These are phyloP conservation scores for Malassezia globosa DNA, from an alignment of 1,284 basidiomycete genomes.

Conservation along the genomic window DNA sequence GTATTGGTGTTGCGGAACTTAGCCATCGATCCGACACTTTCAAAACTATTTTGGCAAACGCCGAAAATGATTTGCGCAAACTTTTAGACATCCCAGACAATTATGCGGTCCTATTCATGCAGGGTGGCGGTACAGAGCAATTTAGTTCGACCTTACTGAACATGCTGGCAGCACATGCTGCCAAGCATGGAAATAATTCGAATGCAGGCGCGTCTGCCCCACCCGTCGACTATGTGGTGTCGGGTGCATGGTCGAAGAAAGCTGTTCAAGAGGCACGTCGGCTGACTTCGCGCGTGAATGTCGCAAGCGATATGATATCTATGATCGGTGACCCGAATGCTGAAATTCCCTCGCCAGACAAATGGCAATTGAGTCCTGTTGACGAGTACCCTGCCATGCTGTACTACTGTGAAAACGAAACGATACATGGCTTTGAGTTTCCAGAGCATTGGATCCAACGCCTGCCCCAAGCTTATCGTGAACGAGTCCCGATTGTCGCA, in stretches of 20 bases:
- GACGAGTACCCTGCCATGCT: slow-evolving; percentile 65
- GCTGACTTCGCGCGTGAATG: slow-evolving; percentile 29
- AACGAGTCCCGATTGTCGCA: slow-evolving; percentile 67
- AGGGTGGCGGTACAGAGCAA: slow-evolving; percentile 45
- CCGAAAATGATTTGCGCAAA: slow-evolving; percentile 36
- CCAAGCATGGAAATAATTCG: slow-evolving; percentile 22
- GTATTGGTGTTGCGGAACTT: slow-evolving; percentile 45
- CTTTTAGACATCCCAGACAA: slow-evolving; percentile 35
- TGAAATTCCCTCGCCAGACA: slow-evolving; percentile 61
- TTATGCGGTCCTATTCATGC: slow-evolving; percentile 40
- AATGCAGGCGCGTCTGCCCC: slow-evolving; percentile 18
- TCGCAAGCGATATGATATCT: slow-evolving; percentile 30
- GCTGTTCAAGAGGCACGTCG: slow-evolving; percentile 39
- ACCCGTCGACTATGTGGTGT: slow-evolving; percentile 41
- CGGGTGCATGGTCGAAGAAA: slow-evolving; percentile 42
- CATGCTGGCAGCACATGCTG: slow-evolving; percentile 36
- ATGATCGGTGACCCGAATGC: slow-evolving; percentile 23
- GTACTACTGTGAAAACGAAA: slow-evolving; percentile 99
- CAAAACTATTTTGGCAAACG: slow-evolving; percentile 33
- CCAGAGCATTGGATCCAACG: slow-evolving; percentile 61
- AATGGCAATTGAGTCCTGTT: slow-evolving; percentile 62
- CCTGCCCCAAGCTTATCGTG: slow-evolving; percentile 53
- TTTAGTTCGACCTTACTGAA: slow-evolving; percentile 44
- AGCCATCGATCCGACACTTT: slow-evolving; percentile 43
- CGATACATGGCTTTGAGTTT: slow-evolving; percentile 90